phyloP scores from a whole-genome alignment of 345 rosid species.

The Clarkia xantiana region DNA sequence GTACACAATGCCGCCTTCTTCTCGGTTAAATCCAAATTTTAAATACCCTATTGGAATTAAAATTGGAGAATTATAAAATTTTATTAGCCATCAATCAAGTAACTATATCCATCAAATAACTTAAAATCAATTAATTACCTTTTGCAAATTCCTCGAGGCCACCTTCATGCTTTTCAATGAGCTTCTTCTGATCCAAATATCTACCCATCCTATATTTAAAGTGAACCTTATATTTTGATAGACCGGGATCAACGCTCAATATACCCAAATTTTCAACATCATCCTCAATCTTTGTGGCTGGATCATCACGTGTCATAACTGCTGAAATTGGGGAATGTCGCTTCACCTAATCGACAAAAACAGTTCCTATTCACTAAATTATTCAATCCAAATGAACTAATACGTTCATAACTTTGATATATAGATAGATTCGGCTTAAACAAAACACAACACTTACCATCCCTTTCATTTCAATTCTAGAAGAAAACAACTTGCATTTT shows the following conservation, averaged over 20 bases:
- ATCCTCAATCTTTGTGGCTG: constrained; percentile 22
- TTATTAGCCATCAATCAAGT: neutral
- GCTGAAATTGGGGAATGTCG: constrained; percentile 20
- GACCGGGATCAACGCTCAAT: constrained; percentile 30
- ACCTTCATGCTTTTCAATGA: constrained; percentile 46
- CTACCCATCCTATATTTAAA: constrained; percentile 40
- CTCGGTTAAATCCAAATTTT: constrained; percentile 55
- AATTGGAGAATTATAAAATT: neutral
- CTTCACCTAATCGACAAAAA: constrained; percentile 10
- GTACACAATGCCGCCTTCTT: constrained; percentile 45
- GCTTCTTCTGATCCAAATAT: constrained; percentile 34
- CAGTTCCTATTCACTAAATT: neutral
- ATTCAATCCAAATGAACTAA: too few relatives aligned
- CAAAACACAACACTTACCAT: too few relatives aligned
- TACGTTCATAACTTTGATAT: too few relatives aligned
- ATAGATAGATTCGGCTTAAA: too few relatives aligned
- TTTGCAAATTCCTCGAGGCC: constrained; percentile 55
- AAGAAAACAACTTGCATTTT: too few relatives aligned
- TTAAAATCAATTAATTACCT: constrained; percentile 20
- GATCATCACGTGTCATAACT: constrained; percentile 27
- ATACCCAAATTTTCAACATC: constrained; percentile 31
- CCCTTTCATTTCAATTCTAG: too few relatives aligned
- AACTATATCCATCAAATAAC: too few relatives aligned
- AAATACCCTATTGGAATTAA: constrained; percentile 37
- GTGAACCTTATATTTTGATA: constrained; percentile 48